These are phyloP conservation scores for Cryphonectria naterciae DNA, from an alignment of 2,329 filamentous ascomycete genomes.

Conservation along the genomic window DNA sequence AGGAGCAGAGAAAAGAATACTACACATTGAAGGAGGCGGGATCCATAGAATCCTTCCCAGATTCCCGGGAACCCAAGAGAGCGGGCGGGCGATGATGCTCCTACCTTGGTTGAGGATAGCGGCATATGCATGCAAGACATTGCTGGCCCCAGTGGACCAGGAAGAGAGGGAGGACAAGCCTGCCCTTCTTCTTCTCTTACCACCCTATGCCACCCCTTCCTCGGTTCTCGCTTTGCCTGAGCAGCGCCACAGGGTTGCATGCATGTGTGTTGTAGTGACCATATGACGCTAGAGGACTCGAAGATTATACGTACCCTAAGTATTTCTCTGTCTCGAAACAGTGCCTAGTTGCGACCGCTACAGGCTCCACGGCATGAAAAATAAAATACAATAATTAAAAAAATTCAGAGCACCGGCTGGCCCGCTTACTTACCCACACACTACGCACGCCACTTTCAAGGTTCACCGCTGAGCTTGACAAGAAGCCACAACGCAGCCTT, in stretches of 20 bases:
- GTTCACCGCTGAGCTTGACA: conserved; percentile 5
- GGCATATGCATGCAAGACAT: conserved; percentile 29
- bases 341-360: neutral
- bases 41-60: conserved; percentile 28
- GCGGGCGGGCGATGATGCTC: neutral
- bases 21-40: conserved; percentile 3
- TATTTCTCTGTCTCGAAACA: neutral
- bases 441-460: conserved; percentile 1
- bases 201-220: neutral
- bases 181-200: neutral
- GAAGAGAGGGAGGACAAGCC: neutral
- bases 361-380: neutral
- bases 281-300: neutral
- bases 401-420: neutral
- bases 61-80: conserved; percentile 25
- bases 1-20: conserved; percentile 1
- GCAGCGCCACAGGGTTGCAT: neutral
- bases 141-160: conserved; percentile 27
- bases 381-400: neutral
- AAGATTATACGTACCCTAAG: neutral
- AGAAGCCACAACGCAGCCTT: conserved; percentile 7
- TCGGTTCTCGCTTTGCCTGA: neutral
- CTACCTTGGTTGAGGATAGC: conserved; percentile 9
- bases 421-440: neutral
- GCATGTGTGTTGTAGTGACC: neutral